Evolutionary conservation across 805 yeast genomes (phyloP), one percentile per base, ranked within the genome.

Genomic region (Sugiyamaella lignohabitans): DNA sequence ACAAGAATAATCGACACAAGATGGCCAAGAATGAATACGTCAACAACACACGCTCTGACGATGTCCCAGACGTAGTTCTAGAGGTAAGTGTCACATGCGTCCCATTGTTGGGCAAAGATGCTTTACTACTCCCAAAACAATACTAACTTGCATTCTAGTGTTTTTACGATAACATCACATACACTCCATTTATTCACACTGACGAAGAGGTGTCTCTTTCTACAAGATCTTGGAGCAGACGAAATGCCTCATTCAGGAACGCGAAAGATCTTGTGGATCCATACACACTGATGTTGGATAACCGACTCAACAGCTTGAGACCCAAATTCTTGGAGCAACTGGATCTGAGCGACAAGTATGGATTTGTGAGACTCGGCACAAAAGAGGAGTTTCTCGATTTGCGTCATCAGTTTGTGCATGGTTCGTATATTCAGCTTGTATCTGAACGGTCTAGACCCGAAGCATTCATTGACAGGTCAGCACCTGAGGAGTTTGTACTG

Each of bases 1-100:
- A 84, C 63, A 72, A 73, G 17, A 79, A 75, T 59, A 83, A 83
- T 63, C 79, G 75, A 55, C 72, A 67, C 46, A 84, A 84, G 59
- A 82, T 84, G 85, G 64, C 79, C 6, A 79, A 74, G 55, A 61
- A 68, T 3, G 88, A 83, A 52, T 84, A 79, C 57, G 69, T 80
- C 14, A 70, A 71, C 38, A 76, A 76, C 41, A 60, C 69, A 16
- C 54, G 57, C 38, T 56, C 59, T 18, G 63, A 64, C 21, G 66
- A 65, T 6, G 55, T 69, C 6, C 57, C 72, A 2, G 58, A 58
- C 14, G 67, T 62, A 22, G 51, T 67, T 18, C 53, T 67, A 34
- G 69, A 69, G 44, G 56, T 58, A 49, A 48, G 53, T 37, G 38
- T 60, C 24, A 51, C 66, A n/a, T n/a, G n/a, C n/a, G n/a, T n/a